Percentiles rank a stretch among this genome's conserved stretches.
phyloP scores from a whole-genome alignment of 352 stramenopile species.

The Pythium folliculosum region DNA sequence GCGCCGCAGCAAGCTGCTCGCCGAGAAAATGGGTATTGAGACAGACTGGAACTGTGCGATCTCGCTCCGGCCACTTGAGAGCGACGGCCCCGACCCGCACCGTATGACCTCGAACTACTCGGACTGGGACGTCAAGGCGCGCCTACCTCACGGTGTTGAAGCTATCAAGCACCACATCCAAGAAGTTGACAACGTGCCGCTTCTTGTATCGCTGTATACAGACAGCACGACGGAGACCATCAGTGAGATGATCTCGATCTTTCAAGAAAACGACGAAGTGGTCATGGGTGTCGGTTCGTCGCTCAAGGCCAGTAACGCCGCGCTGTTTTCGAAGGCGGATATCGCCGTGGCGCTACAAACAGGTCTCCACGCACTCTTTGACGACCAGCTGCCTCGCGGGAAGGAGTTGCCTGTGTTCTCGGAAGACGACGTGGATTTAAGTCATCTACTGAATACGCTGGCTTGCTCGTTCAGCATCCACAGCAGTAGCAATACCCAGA shows the following conservation, averaged over 20 bases:
- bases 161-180: slow-evolving; percentile 95
- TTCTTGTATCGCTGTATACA: slow-evolving; percentile 98
- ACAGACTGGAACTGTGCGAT: slow-evolving; percentile 99
- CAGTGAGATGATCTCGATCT: slow-evolving; percentile 92
- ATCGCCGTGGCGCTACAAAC: slow-evolving; percentile 70
- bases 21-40: slow-evolving; percentile 98
- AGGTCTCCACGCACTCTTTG: slow-evolving; percentile 69
- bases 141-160: slow-evolving; percentile 94
- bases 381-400: slow-evolving; percentile 59
- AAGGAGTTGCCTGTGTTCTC: slow-evolving; percentile 64
- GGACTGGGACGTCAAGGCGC: slow-evolving; percentile 96
- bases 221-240: slow-evolving; percentile 96
- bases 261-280: slow-evolving; percentile 85
- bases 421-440: slow-evolving; percentile 78
- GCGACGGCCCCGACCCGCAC: slow-evolving; percentile 91
- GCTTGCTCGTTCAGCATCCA: slow-evolving; percentile 75
- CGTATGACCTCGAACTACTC: slow-evolving; percentile 97
- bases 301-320: slow-evolving; percentile 72
- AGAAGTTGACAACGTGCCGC: slow-evolving; percentile 98
- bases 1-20: slow-evolving; percentile 95
- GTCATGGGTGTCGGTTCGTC: slow-evolving; percentile 80
- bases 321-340: slow-evolving; percentile 77
- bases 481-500: slow-evolving; percentile 33
- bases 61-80: slow-evolving; percentile 92
- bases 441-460: slow-evolving; percentile 82